phyloP scores from a whole-genome alignment of 371 early-diverging fungal genomes.

The Mortierella sp. region DNA sequence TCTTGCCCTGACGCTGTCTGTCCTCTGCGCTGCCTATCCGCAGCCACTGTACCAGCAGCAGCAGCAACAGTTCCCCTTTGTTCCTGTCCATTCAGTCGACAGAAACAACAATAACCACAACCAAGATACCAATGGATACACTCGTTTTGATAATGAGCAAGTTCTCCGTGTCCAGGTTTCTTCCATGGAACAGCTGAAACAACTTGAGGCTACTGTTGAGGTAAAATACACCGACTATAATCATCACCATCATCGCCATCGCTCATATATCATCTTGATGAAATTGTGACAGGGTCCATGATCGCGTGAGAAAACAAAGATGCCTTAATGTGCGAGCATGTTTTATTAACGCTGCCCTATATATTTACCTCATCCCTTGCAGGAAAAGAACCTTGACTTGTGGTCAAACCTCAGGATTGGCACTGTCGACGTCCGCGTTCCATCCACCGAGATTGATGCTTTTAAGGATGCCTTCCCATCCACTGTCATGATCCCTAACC shows the following conservation, averaged over 20 bases:
- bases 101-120: not conserved
- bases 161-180: conserved; percentile 49
- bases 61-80: conserved; percentile 32
- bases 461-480: conserved; percentile 24
- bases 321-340: not conserved
- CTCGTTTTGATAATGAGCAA: conserved; percentile 50
- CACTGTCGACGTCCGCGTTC: conserved; percentile 49
- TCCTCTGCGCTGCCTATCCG: conserved; percentile 25
- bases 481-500: conserved; percentile 49
- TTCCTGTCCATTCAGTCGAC: conserved; percentile 3
- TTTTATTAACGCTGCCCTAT: not conserved
- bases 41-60: not conserved
- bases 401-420: conserved; percentile 57
- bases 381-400: conserved; percentile 50
- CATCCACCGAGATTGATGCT: conserved; percentile 17
- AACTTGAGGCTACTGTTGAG: conserved; percentile 45
- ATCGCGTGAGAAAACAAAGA: not conserved
- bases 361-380: not conserved
- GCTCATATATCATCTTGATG: not conserved
- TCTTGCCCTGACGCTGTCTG: conserved; percentile 32
- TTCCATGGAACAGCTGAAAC: conserved; percentile 38
- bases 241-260: not conserved
- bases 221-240: conserved; percentile 6
- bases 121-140: conserved; percentile 21
- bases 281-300: not conserved